A percentile compares a stretch with the other conserved stretches of the same genome.
Evolutionary conservation across 305 asterid genomes (phyloP).

Genomic region (Stenogyne calaminthoides): DNA sequence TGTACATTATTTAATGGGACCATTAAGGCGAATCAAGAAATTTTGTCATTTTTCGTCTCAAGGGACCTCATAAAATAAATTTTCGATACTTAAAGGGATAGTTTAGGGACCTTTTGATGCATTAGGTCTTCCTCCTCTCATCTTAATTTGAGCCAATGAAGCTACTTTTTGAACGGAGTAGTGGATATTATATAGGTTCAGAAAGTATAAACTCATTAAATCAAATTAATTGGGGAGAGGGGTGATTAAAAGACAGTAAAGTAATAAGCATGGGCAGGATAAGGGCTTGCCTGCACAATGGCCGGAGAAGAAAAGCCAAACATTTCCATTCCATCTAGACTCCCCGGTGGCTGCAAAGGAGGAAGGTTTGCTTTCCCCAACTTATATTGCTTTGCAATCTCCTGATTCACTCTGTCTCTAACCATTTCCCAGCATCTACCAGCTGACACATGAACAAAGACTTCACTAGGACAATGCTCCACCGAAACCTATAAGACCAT

Average conservation of each 20-base stretch:
- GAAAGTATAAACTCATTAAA: neutral
- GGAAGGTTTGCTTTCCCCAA: conserved; percentile 73
- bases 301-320: conserved; percentile 93
- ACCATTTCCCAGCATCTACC: conserved; percentile 95
- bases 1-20: too few relatives aligned
- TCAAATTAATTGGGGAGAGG: neutral
- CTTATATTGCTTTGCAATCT: conserved; percentile 79
- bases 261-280: neutral
- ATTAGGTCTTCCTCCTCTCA: too few relatives aligned
- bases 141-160: neutral
- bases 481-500: conserved; percentile 60
- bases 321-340: conserved; percentile 97
- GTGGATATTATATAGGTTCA: neutral
- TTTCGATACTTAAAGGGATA: too few relatives aligned
- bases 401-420: conserved; percentile 86
- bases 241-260: neutral
- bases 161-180: neutral
- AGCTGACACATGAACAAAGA: conserved; percentile 74
- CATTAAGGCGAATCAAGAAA: too few relatives aligned
- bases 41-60: too few relatives aligned
- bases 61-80: too few relatives aligned
- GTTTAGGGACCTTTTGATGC: too few relatives aligned
- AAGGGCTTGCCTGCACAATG: conserved; percentile 70
- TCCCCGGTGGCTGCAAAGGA: conserved; percentile 98
- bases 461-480: conserved; percentile 79